Evolutionary conservation across 2,329 filamentous ascomycete genomes (phyloP).

Genomic region (Xylariaceae sp.): DNA sequence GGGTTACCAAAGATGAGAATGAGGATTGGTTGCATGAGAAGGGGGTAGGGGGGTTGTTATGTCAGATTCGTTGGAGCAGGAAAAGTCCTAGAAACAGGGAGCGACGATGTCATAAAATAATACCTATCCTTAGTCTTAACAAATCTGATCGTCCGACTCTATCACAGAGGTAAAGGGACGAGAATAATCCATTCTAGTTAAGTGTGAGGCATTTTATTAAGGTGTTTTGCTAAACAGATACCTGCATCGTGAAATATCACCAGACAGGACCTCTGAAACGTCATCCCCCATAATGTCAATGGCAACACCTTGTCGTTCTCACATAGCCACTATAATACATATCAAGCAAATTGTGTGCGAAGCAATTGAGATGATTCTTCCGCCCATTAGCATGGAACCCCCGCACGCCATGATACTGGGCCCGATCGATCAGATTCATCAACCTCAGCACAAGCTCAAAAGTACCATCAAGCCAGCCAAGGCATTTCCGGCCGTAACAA

Average conservation of each 20-base stretch:
- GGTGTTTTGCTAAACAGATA: conserved; percentile 14
- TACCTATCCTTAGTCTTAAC: not conserved
- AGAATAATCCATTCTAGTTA: conserved; percentile 3
- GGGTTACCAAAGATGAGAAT: not conserved
- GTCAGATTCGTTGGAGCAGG: not conserved
- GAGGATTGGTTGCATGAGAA: not conserved
- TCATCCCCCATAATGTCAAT: conserved; percentile 18
- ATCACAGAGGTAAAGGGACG: not conserved
- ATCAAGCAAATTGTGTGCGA: conserved; percentile 19
- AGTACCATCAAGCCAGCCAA: conserved; percentile 41
- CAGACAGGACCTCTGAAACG: conserved; percentile 16
- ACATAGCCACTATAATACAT: conserved; percentile 17
- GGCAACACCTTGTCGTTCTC: conserved; percentile 19
- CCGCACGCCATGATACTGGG: not conserved
- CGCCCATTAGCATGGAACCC: not conserved
- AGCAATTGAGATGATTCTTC: conserved; percentile 15
- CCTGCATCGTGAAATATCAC: conserved; percentile 19
- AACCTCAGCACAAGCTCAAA: conserved; percentile 28
- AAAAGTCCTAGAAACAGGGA: not conserved
- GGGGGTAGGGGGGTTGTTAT: not conserved
- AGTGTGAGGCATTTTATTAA: conserved; percentile 11
- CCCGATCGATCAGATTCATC: conserved; percentile 6
- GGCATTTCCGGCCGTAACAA: conserved; percentile 37
- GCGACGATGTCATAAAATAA: not conserved
- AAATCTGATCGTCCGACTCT: not conserved